Conservation (phyloP, 2,329 filamentous ascomycete genomes). For the Elsinoe ampelina region DNA sequence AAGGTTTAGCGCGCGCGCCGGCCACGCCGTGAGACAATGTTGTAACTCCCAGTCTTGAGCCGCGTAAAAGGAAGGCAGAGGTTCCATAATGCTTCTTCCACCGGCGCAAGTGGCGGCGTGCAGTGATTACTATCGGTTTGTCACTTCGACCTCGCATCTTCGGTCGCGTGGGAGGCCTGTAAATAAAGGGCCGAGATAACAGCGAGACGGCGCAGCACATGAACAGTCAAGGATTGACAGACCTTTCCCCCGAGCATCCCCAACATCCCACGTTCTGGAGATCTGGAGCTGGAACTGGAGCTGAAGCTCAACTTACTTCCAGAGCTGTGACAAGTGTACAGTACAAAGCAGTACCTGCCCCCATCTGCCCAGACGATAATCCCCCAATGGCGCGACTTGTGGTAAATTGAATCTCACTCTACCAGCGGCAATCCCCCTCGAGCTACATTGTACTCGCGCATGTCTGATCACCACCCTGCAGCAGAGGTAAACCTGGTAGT, state of each 20-base stretch:
- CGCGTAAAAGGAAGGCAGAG: too few species aligned
- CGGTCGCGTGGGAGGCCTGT: not conserved
- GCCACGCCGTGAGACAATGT: too few species aligned
- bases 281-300: not conserved
- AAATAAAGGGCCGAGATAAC: not conserved
- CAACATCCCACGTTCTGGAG: not conserved
- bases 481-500: too few species aligned
- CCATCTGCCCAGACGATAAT: not conserved
- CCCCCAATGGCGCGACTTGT: not conserved
- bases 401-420: not conserved
- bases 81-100: not conserved
- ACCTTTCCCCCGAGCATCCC: not conserved
- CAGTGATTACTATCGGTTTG: too few species aligned
- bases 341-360: not conserved
- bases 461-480: not conserved
- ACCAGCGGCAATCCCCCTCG: not conserved
- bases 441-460: not conserved
- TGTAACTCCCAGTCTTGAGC: too few species aligned
- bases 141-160: not conserved
- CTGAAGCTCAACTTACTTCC: not conserved
- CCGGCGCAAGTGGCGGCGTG: not conserved
- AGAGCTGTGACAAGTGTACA: not conserved
- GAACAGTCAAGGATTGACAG: not conserved
- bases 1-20: too few species aligned
- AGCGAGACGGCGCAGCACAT: not conserved